Percentiles rank a stretch among this genome's conserved stretches.
phyloP scores from a whole-genome alignment of 2,329 filamentous ascomycete genomes.

The Coleophoma crateriformis region DNA sequence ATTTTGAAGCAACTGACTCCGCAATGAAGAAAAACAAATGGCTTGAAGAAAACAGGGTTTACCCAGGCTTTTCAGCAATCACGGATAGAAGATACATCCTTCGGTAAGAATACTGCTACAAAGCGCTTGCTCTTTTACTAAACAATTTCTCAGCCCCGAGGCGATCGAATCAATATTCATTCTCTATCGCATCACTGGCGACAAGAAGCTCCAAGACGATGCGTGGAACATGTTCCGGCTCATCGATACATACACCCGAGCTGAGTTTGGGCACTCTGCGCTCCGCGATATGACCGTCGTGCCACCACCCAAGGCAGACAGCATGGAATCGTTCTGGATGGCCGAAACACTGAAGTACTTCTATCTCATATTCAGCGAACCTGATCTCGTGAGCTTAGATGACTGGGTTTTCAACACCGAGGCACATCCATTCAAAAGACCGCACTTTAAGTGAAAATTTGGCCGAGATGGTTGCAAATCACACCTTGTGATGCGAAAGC shows the following conservation, averaged over 20 bases:
- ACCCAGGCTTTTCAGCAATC: slow-evolving; percentile 2
- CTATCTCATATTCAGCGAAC: slow-evolving; percentile 42
- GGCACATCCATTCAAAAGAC: slow-evolving; percentile 2
- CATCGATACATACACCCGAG: slow-evolving; percentile 33
- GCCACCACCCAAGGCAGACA: slow-evolving; percentile 31
- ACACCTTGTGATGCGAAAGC: too few species aligned
- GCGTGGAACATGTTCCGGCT: slow-evolving; percentile 39
- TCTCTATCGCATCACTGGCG: slow-evolving; percentile 31
- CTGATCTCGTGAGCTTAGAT: slow-evolving; percentile 48
- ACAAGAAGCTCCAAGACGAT: slow-evolving; percentile 27
- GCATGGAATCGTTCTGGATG: slow-evolving; percentile 57
- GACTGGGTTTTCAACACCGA: slow-evolving; percentile 46
- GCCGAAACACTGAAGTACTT: slow-evolving; percentile 58
- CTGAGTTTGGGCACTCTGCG: slow-evolving; percentile 32
- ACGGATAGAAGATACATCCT: slow-evolving; percentile 37
- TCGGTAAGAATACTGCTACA: slow-evolving; percentile 36
- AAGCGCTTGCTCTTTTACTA: background rate
- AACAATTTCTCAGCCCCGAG: slow-evolving; percentile 38
- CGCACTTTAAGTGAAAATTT: background rate
- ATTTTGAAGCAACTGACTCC: background rate
- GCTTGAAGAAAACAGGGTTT: background rate
- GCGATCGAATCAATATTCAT: slow-evolving; percentile 62
- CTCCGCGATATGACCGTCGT: background rate
- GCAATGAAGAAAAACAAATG: background rate
- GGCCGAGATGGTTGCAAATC: too few species aligned